phyloP scores from a whole-genome alignment of 2,329 filamentous ascomycete genomes.

The Teratosphaeriaceae sp. region DNA sequence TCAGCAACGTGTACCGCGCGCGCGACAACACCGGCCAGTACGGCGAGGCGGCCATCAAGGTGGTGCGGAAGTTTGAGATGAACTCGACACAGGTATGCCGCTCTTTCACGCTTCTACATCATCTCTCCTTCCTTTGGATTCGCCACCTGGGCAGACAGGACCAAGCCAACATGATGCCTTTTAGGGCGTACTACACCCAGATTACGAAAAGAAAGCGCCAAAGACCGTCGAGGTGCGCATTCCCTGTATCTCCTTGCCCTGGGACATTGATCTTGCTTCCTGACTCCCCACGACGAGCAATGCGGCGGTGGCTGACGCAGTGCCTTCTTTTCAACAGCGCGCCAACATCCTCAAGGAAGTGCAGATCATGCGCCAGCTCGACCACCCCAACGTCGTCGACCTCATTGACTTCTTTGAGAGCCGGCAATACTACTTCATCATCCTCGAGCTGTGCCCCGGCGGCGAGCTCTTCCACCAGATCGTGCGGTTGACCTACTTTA shows the following conservation, averaged over 20 bases:
- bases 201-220: constrained; percentile 77
- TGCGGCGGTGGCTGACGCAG: constrained; percentile 36
- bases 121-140: constrained; percentile 9
- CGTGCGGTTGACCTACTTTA: constrained; percentile 96
- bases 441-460: constrained; percentile 88
- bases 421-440: constrained; percentile 92
- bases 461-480: constrained; percentile 99
- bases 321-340: constrained; percentile 60
- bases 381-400: constrained; percentile 93
- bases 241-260: constrained; percentile 7
- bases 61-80: constrained; percentile 98
- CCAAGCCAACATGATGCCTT: constrained; percentile 29
- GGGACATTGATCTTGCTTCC: constrained; percentile 5
- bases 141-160: constrained; percentile 6
- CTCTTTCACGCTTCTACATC: too few species aligned
- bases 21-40: constrained; percentile 64
- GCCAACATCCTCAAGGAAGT: constrained; percentile 98
- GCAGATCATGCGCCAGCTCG: constrained; percentile 94
- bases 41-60: constrained; percentile 91
- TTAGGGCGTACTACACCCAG: constrained; percentile 95
- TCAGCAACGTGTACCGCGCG: constrained; percentile 96
- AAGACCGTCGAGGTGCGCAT: constrained; percentile 94
- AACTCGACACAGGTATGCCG: constrained; percentile 98
- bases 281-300: constrained; percentile 12
- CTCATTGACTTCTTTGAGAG: constrained; percentile 92